A percentile compares a stretch with the other conserved stretches of the same genome.
phyloP scores from a whole-genome alignment of 2,329 filamentous ascomycete genomes.

The Penicillium hesseltinei region DNA sequence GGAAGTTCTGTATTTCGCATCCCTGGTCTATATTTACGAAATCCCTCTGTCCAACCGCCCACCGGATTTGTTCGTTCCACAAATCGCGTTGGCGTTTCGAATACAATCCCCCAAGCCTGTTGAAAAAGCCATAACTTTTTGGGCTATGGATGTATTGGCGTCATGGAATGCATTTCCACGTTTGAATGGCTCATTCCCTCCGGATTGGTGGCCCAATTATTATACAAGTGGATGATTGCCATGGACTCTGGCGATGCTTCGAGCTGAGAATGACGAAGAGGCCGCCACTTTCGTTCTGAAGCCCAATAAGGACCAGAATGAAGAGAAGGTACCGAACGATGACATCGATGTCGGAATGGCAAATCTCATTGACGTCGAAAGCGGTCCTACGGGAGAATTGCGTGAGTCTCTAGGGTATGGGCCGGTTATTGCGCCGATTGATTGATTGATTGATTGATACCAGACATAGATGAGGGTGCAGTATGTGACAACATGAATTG shows the following conservation, averaged over 20 bases:
- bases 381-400: not conserved
- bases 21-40: too few species aligned
- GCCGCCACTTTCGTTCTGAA: not conserved
- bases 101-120: not conserved
- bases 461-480: constrained; percentile 25
- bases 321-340: not conserved
- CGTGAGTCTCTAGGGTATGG: not conserved
- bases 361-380: not conserved
- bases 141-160: not conserved
- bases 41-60: too few species aligned
- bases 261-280: not conserved
- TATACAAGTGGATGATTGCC: not conserved
- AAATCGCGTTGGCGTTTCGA: too few species aligned
- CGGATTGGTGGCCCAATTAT: not conserved
- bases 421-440: not conserved
- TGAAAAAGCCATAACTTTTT: not conserved
- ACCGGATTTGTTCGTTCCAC: too few species aligned
- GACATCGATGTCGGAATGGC: not conserved
- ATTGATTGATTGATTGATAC: too few species aligned
- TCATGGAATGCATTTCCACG: not conserved
- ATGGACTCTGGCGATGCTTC: not conserved
- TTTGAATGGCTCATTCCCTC: not conserved
- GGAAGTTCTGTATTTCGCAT: too few species aligned
- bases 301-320: not conserved
- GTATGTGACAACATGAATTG: not conserved